phyloP scores from a whole-genome alignment of 1,284 basidiomycete genomes.

The Boletus sp. region DNA sequence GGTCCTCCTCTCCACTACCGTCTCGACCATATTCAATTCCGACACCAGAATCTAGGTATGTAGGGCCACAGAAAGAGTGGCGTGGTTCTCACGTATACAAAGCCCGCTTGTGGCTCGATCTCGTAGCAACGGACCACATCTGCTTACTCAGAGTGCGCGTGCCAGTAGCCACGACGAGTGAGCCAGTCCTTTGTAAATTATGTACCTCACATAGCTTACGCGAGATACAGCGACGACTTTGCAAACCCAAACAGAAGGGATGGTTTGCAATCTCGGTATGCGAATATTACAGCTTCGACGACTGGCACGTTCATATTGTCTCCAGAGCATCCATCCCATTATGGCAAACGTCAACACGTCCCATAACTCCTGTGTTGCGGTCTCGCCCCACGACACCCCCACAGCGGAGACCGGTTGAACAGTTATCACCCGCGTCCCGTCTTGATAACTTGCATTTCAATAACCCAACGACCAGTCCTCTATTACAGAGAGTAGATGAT shows the following conservation, averaged over 20 bases:
- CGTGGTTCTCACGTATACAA: constrained; percentile 13
- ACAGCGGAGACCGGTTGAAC: constrained; percentile 6
- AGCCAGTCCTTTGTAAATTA: constrained; percentile 3
- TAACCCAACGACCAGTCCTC: neutral
- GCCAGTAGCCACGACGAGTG: constrained; percentile 10
- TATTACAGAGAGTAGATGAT: constrained; percentile 13
- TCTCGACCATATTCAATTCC: constrained; percentile 40
- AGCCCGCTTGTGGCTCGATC: constrained; percentile 26
- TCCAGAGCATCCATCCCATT: constrained; percentile 17
- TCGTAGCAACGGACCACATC: constrained; percentile 9
- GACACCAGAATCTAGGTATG: constrained; percentile 51
- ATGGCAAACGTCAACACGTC: constrained; percentile 17
- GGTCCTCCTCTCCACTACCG: constrained; percentile 21
- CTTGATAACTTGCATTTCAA: constrained; percentile 15
- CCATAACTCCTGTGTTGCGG: constrained; percentile 15
- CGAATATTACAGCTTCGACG: neutral
- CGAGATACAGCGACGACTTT: constrained; percentile 5
- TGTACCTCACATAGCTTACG: constrained; percentile 12
- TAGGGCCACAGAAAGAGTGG: neutral
- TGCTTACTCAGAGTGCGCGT: constrained; percentile 4
- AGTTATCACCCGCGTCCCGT: constrained; percentile 7
- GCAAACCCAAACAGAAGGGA: constrained; percentile 1
- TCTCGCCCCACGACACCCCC: constrained; percentile 15
- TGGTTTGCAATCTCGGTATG: constrained; percentile 18
- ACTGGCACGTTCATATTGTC: neutral